Evolutionary conservation across 306 rosid species (phyloP), one percentile per base, ranked within the genome.

Genomic region (Calophaca sinica): DNA sequence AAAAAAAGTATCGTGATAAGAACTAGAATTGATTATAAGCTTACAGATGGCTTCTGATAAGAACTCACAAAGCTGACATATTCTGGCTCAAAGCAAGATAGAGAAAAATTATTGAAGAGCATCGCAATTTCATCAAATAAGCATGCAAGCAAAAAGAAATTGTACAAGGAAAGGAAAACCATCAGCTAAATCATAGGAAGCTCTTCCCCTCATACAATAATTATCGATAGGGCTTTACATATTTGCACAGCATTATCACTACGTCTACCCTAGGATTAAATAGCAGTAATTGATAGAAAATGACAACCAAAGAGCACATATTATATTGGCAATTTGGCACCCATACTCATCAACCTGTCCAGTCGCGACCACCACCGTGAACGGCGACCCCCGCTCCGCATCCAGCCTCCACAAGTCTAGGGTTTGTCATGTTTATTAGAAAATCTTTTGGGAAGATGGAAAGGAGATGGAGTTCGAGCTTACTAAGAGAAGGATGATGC

Each of bases 1-100:
- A n/a, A n/a, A n/a, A n/a, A n/a, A n/a, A n/a, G n/a, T n/a, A n/a
- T n/a, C n/a, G n/a, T n/a, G n/a, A n/a, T n/a, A 45, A 7, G 77
- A 68, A 76, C 60, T 72, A 46, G 59, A 38, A 70, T 71, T 54
- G 50, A 70, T 71, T 53, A 65, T 35, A 74, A 70, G 41, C 71
- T 48, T 50, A 63, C 20, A 74, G 66, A 71, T 57, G 38, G 11
- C 59, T 48, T 59, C 57, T 7, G 5, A 36, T 60, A 46, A 62
- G 28, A 66, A 76, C 59, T 55, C 50, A 35, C 0, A 15, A 36
- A 42, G 54, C 49, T 42, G 15, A 59, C 70, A 61, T 15, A 62
- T 15, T 54, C 52, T 12, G 68, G 68, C 58, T 63, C n/a, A 50
- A 66, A 74, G 44, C 57, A 58, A 42, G 35, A 75, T 42, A 33